phyloP scores from a whole-genome alignment of 2,329 filamentous ascomycete species.

The Ilyonectria mors-panacis region DNA sequence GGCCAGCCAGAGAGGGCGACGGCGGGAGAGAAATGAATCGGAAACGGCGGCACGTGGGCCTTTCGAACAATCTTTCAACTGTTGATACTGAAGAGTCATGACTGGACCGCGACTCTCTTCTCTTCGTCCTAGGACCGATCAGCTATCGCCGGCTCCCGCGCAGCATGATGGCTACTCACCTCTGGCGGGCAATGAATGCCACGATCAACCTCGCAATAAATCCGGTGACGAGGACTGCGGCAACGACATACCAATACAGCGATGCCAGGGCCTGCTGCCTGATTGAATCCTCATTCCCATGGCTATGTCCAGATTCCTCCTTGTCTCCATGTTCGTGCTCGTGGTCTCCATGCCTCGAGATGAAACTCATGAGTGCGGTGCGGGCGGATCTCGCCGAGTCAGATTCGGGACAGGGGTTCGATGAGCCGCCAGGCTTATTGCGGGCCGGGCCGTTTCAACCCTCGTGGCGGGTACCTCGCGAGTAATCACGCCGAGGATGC shows the following conservation, averaged over 20 bases:
- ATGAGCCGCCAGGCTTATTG: slow-evolving; percentile 8
- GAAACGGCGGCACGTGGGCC: slow-evolving; percentile 28
- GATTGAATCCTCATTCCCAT: slow-evolving; percentile 41
- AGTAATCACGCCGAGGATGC: slow-evolving; percentile 3
- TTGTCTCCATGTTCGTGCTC: slow-evolving; percentile 37
- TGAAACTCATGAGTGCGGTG: slow-evolving; percentile 34
- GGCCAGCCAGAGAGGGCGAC: slow-evolving; percentile 32
- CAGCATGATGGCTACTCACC: slow-evolving; percentile 28
- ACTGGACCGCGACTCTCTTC: slow-evolving; percentile 33
- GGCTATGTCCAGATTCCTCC: slow-evolving; percentile 30
- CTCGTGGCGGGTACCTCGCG: background rate
- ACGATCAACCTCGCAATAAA: slow-evolving; percentile 36
- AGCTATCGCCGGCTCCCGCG: background rate
- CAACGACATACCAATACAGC: slow-evolving; percentile 46
- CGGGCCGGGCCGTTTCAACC: slow-evolving; percentile 26
- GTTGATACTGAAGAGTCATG: slow-evolving; percentile 31
- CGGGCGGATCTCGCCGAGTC: background rate
- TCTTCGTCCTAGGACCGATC: slow-evolving; percentile 32
- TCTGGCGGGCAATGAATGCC: slow-evolving; percentile 41
- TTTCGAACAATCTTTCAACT: slow-evolving; percentile 37
- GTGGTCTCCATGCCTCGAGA: slow-evolving; percentile 42
- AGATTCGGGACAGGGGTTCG: slow-evolving; percentile 11
- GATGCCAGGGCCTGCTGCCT: slow-evolving; percentile 46
- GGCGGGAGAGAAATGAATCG: slow-evolving; percentile 23
- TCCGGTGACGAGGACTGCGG: slow-evolving; percentile 33